phyloP scores from a whole-genome alignment of 208 protist species.

The Borovskyia barvae region DNA sequence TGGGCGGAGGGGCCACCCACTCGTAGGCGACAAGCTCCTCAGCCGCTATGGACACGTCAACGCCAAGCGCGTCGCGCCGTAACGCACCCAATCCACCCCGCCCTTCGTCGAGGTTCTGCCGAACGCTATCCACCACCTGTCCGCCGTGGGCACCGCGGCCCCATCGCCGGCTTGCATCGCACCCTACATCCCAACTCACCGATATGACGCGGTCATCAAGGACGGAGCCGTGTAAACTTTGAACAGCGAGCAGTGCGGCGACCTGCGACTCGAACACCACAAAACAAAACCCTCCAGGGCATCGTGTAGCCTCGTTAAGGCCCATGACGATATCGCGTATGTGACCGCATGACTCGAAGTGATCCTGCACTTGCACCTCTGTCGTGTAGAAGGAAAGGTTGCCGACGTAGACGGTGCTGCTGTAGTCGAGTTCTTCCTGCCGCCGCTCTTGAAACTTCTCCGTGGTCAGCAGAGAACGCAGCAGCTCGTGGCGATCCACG shows the following conservation, averaged over 20 bases:
- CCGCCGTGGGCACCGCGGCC: constrained; percentile 82
- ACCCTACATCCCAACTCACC: constrained; percentile 89
- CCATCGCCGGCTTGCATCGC: constrained; percentile 70
- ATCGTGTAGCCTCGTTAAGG: constrained; percentile 92
- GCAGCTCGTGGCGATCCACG: constrained; percentile 80
- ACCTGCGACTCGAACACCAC: constrained; percentile 94
- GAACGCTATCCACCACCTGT: constrained; percentile 93
- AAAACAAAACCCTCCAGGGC: constrained; percentile 99
- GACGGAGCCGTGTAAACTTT: constrained; percentile 69
- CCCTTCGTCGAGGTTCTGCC: constrained; percentile 88
- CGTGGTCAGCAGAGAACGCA: constrained; percentile 65
- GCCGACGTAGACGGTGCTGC: constrained; percentile 96
- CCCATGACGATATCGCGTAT: constrained; percentile 98
- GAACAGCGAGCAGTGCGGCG: constrained; percentile 91
- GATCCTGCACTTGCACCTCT: constrained; percentile 95
- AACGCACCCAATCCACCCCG: constrained; percentile 90
- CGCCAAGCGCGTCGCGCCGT: constrained; percentile 63
- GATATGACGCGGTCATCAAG: constrained; percentile 82
- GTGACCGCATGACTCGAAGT: constrained; percentile 94
- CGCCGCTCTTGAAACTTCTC: constrained; percentile 64
- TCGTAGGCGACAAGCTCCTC: constrained; percentile 58
- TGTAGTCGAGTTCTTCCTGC: constrained; percentile 70
- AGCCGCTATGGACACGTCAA: constrained; percentile 41
- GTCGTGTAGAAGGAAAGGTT: constrained; percentile 98
- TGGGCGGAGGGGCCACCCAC: constrained; percentile 57